Percentiles rank a stretch among this genome's conserved stretches.
These are phyloP conservation scores for Jackrogersella multiformis DNA, from an alignment of 495 filamentous ascomycete species.

Conservation along the genomic window DNA sequence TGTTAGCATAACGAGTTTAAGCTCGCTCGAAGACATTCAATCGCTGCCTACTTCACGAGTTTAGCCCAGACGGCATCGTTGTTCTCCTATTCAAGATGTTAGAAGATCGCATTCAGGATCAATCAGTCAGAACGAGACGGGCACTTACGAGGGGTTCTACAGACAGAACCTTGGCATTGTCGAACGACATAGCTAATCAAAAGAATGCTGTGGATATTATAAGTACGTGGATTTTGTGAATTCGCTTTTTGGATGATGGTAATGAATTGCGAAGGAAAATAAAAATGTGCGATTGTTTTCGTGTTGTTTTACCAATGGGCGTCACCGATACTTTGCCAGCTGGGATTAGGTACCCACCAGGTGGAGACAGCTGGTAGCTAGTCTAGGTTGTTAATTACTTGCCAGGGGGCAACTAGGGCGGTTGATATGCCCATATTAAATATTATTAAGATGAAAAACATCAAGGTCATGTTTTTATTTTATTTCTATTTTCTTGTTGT, in stretches of 20 bases:
- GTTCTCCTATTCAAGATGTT: conserved; percentile 43
- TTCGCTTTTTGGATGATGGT: background rate
- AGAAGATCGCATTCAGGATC: background rate
- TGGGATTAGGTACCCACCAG: background rate
- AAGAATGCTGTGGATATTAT: background rate
- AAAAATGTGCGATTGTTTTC: conserved; percentile 19
- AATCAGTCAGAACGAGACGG: conserved; percentile 10
- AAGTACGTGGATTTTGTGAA: background rate
- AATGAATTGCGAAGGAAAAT: conserved; percentile 16
- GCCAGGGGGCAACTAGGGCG: too few species aligned
- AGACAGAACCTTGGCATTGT: conserved; percentile 59
- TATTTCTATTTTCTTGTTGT: too few species aligned
- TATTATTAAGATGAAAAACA: too few species aligned
- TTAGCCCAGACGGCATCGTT: conserved; percentile 79
- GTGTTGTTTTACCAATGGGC: conserved; percentile 12
- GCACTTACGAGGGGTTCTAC: conserved; percentile 51
- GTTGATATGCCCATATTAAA: too few species aligned
- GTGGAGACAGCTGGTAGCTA: background rate
- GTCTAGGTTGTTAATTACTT: too few species aligned
- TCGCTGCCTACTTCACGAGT: conserved; percentile 54
- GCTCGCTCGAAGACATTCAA: conserved; percentile 15
- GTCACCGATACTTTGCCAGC: conserved; percentile 40
- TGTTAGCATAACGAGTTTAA: conserved; percentile 11
- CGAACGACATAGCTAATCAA: conserved; percentile 45
- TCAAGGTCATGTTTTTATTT: too few species aligned